Conservation (phyloP, 257 asterid genomes). For the Fraxinus americana region DNA sequence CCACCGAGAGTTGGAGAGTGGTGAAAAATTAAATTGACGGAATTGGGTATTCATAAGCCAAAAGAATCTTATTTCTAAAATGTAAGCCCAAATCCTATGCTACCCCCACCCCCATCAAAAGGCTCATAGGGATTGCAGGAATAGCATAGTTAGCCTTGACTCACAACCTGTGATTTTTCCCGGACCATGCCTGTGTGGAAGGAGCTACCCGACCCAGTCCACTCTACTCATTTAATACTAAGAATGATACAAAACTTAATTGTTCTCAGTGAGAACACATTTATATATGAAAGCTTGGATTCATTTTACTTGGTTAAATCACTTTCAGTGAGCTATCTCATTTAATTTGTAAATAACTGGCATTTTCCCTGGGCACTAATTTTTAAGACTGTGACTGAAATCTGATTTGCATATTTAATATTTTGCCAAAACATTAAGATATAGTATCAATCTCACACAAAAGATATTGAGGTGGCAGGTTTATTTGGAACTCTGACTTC, state of each 20-base stretch:
- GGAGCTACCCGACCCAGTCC: background rate
- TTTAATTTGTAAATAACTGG: slow-evolving; percentile 1
- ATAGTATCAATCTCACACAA: slow-evolving; percentile 2
- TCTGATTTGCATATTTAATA: slow-evolving; percentile 3
- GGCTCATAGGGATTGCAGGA: no score
- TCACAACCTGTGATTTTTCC: background rate
- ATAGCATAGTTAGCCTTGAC: no score
- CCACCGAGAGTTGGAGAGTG: background rate
- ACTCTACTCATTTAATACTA: background rate
- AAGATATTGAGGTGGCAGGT: slow-evolving; percentile 2
- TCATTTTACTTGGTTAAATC: background rate
- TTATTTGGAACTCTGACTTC: background rate
- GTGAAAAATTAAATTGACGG: no score
- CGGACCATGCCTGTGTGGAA: background rate
- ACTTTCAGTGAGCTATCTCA: slow-evolving; percentile 14
- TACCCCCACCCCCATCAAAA: no score
- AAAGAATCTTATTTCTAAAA: no score
- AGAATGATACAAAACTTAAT: background rate
- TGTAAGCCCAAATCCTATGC: no score
- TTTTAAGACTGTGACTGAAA: background rate
- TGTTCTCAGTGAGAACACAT: background rate
- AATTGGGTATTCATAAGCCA: no score
- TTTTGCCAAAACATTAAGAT: background rate
- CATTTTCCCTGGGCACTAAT: background rate
- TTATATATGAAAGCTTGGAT: background rate